Base-by-base conservation (phyloP, 768 basidiomycete genomes). In the Psilocybe cyanescens region DNA sequence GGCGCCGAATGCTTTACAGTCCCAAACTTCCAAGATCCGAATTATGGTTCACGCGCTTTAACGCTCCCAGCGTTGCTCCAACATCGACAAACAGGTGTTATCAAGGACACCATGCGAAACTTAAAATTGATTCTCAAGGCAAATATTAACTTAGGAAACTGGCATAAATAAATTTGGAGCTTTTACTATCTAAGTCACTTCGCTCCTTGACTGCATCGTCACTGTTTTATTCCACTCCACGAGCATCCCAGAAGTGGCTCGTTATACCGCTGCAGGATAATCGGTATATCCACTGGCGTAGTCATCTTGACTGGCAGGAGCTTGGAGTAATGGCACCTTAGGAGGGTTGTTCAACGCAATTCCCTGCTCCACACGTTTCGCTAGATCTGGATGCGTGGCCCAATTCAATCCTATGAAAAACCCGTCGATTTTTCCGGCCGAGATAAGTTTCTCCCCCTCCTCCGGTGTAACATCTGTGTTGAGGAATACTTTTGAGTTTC, bases 361-460 rank as follows among this genome's bases (percentile, higher is more conserved):
- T 4, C 48, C 35, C 7, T 29, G 47, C 19, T 58, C 57, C 4
- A 58, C 24, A 29, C 57, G 57, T 19, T 58, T 58, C n/a, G 35
- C 57, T 12, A 58, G 17, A 37, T 58, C 57, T 14, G 57, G 49
- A 12, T 58, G 48, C 24, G 57, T 50, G 28, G 49, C 28, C 57
- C 57, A 53, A n/a, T 19, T 53, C 19, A 33, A 7, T 16, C 51
- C 51, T 16, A 53, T 53, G 51, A 53, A 53, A 33, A 37, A 3
- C 1, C 51, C 51, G 17, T 53, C 51, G 17, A 53, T 37, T 33
- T 53, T 53, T 9, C 51, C 51, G 3, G 51, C 14, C 17, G 51
- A 58, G 28, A 59, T 45, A 17, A 52, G 58, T 37, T n/a, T 35
- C 39, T 59, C 58, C 8, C 28, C 58, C 24, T 59, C 58, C 14